Evolutionary conservation across 2,329 filamentous ascomycete species (phyloP), one percentile per base, ranked within the genome.

Genomic region (Xylogone sp.): DNA sequence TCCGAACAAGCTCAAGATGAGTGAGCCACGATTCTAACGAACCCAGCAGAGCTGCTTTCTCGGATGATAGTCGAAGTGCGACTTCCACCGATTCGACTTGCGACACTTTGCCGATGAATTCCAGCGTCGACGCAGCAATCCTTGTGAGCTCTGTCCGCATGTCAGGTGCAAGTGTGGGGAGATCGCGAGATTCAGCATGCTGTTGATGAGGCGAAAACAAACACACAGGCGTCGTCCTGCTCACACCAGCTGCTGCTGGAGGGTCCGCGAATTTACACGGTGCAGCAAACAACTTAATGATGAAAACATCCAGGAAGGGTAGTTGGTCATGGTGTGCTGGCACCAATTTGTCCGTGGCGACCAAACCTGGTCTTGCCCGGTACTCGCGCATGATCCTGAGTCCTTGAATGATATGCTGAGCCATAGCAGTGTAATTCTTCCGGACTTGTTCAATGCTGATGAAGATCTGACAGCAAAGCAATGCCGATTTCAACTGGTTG

Each of bases 381-480:
- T 69, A 65, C 56, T 75, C 67, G 53, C 63, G 68, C 67, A 75
- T 71, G 56, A 75, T 75, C n/a, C 59, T 62, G 43, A 76, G 65
- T 50, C 73, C 73, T 49, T 56, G 69, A 56, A 73, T 63, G 20
- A 75, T 68, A 50, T 75, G 73, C 43, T 71, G 69, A 42, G 64
- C 68, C 71, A 75, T 72, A 34, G 70, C 66, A 53, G 62, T 52
- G 34, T 68, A 73, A 49, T 75, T 72, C 4, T 62, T 59, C 24
- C 64, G 64, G 48, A 71, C 67, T 62, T 75, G 71, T 57, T 75
- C 73, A 51, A 75, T 74, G 56, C 73, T 75, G 57, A 75, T 74
- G 55, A 75, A 69, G 42, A 75, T 59, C 55, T 75, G 71, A 57
- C 74, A 76, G 62, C 73, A 76, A 52, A 75, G 63, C 29, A 76